phyloP scores from a whole-genome alignment of 805 yeast species.

The Komagataella phaffii region DNA sequence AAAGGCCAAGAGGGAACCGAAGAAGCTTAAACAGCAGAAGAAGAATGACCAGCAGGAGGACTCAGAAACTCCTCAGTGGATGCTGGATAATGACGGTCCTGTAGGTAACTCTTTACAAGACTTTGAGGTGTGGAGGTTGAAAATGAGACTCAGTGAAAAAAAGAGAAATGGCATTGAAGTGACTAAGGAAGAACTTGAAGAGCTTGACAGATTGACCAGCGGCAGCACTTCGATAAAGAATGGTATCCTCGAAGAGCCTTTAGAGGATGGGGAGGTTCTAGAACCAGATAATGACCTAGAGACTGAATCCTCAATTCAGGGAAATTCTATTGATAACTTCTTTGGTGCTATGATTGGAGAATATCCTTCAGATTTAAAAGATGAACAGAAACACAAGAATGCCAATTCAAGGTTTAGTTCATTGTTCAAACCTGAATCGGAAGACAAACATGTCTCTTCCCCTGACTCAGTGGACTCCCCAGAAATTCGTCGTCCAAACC shows the following conservation, averaged over 20 bases:
- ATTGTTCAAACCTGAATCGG: not conserved
- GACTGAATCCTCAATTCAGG: not conserved
- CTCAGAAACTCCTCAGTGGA: slow-evolving; percentile 20
- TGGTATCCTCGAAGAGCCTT: not conserved
- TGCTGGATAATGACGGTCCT: slow-evolving; percentile 19
- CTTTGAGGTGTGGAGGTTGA: slow-evolving; percentile 45
- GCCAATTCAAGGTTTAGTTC: not conserved
- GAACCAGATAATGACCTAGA: not conserved
- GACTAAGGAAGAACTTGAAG: slow-evolving; percentile 9
- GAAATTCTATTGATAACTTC: not conserved
- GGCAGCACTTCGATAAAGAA: not conserved
- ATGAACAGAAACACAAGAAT: not conserved
- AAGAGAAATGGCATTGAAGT: slow-evolving; percentile 29
- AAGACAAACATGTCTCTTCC: not conserved
- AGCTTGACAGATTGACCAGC: not conserved
- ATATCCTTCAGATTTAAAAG: not conserved
- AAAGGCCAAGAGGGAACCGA: slow-evolving; percentile 2
- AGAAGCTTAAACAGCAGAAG: slow-evolving; percentile 5
- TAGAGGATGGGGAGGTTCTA: not conserved
- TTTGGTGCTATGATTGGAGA: not conserved
- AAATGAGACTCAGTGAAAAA: slow-evolving; percentile 36
- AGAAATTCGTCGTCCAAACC: not conserved
- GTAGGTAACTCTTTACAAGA: slow-evolving; percentile 41
- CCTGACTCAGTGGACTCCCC: not conserved
- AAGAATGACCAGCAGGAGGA: slow-evolving; percentile 6